Conservation (phyloP, 176 grass and related monocot species). For the Musa itinerans region DNA sequence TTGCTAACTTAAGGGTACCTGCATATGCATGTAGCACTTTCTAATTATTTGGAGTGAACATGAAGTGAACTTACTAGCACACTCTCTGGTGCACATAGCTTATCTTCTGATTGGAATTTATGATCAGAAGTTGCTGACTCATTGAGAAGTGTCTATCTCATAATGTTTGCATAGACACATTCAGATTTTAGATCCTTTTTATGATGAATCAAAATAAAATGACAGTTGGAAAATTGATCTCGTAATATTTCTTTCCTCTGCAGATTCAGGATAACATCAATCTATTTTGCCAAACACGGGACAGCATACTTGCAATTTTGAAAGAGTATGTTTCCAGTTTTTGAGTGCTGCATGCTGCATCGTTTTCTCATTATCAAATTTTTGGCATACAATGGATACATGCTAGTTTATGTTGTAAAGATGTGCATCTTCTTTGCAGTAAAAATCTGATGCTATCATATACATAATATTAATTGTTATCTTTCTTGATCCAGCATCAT, state of each 20-base stretch:
- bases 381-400: neutral
- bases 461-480: no score
- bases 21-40: neutral
- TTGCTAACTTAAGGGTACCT: slow-evolving; percentile 47
- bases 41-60: neutral
- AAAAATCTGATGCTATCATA: no score
- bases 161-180: neutral
- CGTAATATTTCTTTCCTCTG: neutral
- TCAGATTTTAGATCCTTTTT: neutral
- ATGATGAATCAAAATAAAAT: neutral
- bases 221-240: no score
- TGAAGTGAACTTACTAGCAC: neutral
- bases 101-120: neutral
- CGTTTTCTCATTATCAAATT: neutral
- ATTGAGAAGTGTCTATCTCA: neutral
- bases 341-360: neutral
- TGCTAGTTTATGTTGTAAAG: neutral
- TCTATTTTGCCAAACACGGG: slow-evolving; percentile 16
- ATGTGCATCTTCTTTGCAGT: neutral
- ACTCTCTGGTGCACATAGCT: neutral
- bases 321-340: slow-evolving; percentile 11
- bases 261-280: slow-evolving; percentile 22
- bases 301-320: slow-evolving; percentile 15
- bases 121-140: neutral
- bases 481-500: no score